A percentile compares a stretch with the other conserved stretches of the same genome.
phyloP scores from a whole-genome alignment of 805 yeast genomes.

The Spathaspora passalidarum region DNA sequence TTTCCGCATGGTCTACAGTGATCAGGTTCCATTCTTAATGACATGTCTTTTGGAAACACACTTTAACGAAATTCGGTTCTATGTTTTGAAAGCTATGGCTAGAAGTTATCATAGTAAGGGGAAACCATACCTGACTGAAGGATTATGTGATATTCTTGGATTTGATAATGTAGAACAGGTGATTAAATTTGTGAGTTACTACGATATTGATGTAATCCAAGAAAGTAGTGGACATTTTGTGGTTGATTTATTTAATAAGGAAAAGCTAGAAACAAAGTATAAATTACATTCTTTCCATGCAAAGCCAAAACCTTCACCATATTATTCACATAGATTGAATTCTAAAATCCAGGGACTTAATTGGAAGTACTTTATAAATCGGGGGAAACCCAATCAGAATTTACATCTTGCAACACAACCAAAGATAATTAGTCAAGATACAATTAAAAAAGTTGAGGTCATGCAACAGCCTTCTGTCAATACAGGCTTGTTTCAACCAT shows the following conservation, averaged over 20 bases:
- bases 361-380: conserved; percentile 28
- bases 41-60: conserved; percentile 77
- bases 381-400: conserved; percentile 27
- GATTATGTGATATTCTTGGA: conserved; percentile 53
- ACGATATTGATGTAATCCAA: conserved; percentile 47
- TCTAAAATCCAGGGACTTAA: conserved; percentile 18
- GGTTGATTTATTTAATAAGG: conserved; percentile 41
- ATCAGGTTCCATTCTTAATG: conserved; percentile 59
- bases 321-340: conserved; percentile 32
- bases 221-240: conserved; percentile 24
- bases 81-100: conserved; percentile 66
- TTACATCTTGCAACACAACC: not conserved
- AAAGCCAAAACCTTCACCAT: conserved; percentile 35
- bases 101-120: conserved; percentile 68
- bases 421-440: conserved; percentile 1
- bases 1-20: conserved; percentile 51
- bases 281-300: conserved; percentile 36
- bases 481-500: conserved; percentile 1
- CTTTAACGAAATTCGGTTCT: conserved; percentile 73
- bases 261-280: conserved; percentile 36
- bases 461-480: not conserved
- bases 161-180: conserved; percentile 62
- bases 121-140: conserved; percentile 54
- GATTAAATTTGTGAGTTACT: conserved; percentile 56
- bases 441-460: not conserved